Evolutionary conservation across 2,329 filamentous ascomycete genomes (phyloP).

Genomic region (Hawksworthiomyces lignivorus): DNA sequence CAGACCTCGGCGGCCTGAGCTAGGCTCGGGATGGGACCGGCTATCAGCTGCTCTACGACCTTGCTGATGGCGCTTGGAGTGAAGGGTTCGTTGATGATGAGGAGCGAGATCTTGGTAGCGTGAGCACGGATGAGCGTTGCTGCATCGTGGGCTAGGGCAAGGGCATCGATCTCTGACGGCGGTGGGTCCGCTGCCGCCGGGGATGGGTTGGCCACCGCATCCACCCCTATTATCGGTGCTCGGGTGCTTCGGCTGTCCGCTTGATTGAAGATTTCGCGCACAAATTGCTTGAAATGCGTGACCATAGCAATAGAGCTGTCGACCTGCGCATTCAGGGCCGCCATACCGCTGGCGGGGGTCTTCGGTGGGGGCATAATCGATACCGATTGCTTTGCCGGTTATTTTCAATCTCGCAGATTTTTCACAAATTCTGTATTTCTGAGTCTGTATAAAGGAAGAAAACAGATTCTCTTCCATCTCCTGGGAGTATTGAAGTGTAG

Average conservation of each 20-base stretch:
- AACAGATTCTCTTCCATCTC: too few species aligned
- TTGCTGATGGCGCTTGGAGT: constrained; percentile 66
- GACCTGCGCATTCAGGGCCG: constrained; percentile 31
- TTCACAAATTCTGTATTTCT: too few species aligned
- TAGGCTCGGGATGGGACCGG: constrained; percentile 65
- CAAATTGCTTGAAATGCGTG: constrained; percentile 26
- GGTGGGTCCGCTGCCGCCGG: constrained; percentile 5
- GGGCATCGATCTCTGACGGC: constrained; percentile 37
- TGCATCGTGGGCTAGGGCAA: constrained; percentile 64
- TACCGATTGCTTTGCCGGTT: too few species aligned
- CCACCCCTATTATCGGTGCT: neutral
- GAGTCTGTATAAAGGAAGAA: too few species aligned
- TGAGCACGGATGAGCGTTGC: constrained; percentile 71
- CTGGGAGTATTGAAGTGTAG: too few species aligned
- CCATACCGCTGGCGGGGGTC: constrained; percentile 17
- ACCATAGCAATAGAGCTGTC: constrained; percentile 31
- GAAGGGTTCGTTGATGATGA: constrained; percentile 81
- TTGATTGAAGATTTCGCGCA: constrained; percentile 29
- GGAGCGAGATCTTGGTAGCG: constrained; percentile 76
- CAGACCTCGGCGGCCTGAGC: constrained; percentile 64
- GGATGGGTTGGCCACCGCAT: too few species aligned
- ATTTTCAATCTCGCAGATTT: too few species aligned
- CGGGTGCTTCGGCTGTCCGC: constrained; percentile 7
- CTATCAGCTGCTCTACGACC: constrained; percentile 64
- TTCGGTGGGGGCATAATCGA: constrained; percentile 15